phyloP scores from a whole-genome alignment of 768 basidiomycete species.

The Pholiota molesta region DNA sequence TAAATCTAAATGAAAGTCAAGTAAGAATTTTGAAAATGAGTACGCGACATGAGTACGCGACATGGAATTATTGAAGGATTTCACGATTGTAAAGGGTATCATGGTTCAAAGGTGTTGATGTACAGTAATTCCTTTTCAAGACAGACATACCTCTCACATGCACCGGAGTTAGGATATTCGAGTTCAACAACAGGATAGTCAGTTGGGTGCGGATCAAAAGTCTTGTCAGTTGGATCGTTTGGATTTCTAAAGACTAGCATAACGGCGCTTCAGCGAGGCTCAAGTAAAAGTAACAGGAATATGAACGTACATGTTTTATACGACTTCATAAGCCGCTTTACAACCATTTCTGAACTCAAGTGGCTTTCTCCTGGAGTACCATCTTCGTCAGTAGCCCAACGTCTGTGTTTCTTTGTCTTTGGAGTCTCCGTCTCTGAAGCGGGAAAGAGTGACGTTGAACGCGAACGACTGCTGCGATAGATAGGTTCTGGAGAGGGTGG shows the following conservation, averaged over 20 bases:
- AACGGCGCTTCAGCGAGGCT: neutral
- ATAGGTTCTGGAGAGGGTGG: conserved; percentile 58
- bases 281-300: neutral
- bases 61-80: neutral
- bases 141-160: conserved; percentile 62
- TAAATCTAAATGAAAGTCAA: conserved; percentile 49
- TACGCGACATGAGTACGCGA: neutral
- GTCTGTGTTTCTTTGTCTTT: conserved; percentile 34
- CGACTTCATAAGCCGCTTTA: conserved; percentile 60
- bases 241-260: conserved; percentile 70
- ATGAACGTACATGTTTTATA: conserved; percentile 62
- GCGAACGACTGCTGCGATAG: conserved; percentile 61
- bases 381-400: conserved; percentile 55
- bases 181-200: conserved; percentile 69
- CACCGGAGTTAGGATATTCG: conserved; percentile 76
- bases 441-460: conserved; percentile 62
- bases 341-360: conserved; percentile 67
- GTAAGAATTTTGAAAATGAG: neutral
- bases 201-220: conserved; percentile 64
- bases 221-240: conserved; percentile 59
- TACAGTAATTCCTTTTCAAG: neutral
- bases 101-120: neutral
- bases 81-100: neutral
- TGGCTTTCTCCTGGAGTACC: conserved; percentile 54
- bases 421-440: conserved; percentile 36